These are phyloP conservation scores for Erythrophleum ivorense DNA, from an alignment of 331 rosid species.

Conservation along the genomic window DNA sequence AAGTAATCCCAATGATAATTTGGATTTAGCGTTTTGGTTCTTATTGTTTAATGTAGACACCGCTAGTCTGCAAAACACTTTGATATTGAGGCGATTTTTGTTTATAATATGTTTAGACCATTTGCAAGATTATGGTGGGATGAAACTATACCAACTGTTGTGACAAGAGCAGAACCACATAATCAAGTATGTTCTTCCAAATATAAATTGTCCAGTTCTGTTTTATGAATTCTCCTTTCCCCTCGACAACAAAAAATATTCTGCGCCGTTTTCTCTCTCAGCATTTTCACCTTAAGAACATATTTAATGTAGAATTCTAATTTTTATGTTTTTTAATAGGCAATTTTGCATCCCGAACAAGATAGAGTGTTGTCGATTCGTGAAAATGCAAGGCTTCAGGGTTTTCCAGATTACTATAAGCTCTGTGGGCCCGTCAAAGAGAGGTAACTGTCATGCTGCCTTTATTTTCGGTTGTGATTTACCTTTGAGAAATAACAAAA, in stretches of 20 bases:
- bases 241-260: too few relatives aligned
- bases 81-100: background rate
- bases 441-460: constrained; percentile 47
- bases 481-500: background rate
- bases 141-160: constrained; percentile 88
- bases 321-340: constrained; percentile 43
- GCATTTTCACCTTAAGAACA: background rate
- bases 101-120: constrained; percentile 53
- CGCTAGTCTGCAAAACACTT: background rate
- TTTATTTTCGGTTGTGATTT: background rate
- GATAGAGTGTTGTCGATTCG: constrained; percentile 73
- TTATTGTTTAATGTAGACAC: background rate
- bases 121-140: constrained; percentile 97
- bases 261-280: background rate
- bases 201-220: background rate
- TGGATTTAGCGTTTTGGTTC: background rate
- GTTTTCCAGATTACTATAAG: constrained; percentile 83
- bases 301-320: background rate
- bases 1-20: constrained; percentile 11
- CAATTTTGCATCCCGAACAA: constrained; percentile 76
- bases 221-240: background rate
- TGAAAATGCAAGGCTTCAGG: constrained; percentile 91
- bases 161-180: constrained; percentile 76
- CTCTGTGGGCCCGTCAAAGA: constrained; percentile 70
- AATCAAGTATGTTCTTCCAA: constrained; percentile 54